Conservation (phyloP, 2,329 filamentous ascomycete species). For the Xylariaceae sp. region DNA sequence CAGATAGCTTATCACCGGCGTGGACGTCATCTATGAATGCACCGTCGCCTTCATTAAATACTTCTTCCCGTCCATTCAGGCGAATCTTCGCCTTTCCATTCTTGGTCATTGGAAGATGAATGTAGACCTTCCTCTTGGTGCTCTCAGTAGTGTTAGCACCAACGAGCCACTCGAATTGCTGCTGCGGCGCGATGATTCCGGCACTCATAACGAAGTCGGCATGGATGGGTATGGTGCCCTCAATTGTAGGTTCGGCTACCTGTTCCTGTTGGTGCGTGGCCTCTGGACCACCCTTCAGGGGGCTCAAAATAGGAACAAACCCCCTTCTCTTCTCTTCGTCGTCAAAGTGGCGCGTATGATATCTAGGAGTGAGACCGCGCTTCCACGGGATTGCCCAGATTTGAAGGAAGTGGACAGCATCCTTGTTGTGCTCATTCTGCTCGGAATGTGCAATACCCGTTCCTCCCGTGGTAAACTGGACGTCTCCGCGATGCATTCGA, state of each 20-base stretch:
- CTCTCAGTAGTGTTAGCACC: conserved; percentile 62
- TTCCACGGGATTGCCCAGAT: conserved; percentile 87
- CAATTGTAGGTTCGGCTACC: conserved; percentile 64
- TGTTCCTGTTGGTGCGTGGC: conserved; percentile 68
- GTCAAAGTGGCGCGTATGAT: conserved; percentile 75
- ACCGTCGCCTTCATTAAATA: conserved; percentile 79
- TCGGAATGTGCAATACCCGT: conserved; percentile 82
- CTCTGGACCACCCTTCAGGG: conserved; percentile 68
- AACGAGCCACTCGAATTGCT: conserved; percentile 73
- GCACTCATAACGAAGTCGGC: conserved; percentile 85
- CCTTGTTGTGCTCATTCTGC: conserved; percentile 74
- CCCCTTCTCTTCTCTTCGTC: conserved; percentile 74
- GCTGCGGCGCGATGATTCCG: conserved; percentile 70
- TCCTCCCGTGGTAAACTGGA: conserved; percentile 90
- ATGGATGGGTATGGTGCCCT: conserved; percentile 79
- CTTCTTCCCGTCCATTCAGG: conserved; percentile 68
- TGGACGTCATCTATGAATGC: conserved; percentile 73
- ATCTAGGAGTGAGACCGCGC: conserved; percentile 72
- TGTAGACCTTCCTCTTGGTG: conserved; percentile 73
- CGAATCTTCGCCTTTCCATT: conserved; percentile 74
- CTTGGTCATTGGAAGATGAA: conserved; percentile 83
- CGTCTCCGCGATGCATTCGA: conserved; percentile 77
- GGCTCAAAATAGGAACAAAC: conserved; percentile 79
- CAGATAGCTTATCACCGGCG: conserved; percentile 65
- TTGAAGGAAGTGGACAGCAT: conserved; percentile 83